Evolutionary conservation across 1,284 basidiomycete species (phyloP), one percentile per base, ranked within the genome.

Genomic region (Kalmanozyma brasiliensis): DNA sequence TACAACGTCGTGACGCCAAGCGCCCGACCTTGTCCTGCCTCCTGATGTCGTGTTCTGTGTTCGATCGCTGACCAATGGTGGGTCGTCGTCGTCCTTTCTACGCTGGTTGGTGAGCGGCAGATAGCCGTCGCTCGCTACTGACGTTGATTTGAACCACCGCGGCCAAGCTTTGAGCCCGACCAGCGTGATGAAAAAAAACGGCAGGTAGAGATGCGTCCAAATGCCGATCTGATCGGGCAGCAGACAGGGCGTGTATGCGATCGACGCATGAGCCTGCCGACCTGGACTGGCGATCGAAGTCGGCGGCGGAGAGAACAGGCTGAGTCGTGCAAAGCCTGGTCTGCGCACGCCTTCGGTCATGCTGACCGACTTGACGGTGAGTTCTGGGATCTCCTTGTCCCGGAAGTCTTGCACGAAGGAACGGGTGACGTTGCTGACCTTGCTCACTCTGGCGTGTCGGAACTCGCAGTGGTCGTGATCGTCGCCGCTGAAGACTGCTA

Each of bases 381-480:
- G 49, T 45, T 79, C 77, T 1, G 69, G 73, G 2, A 68, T 46
- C 34, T 73, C 57, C 17, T 49, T 42, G 1, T 38, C 14, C 4
- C 34, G 26, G 35, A 76, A 76, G 6, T 64, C 71, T 19, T 57
- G 40, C 0, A 62, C 71, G 1, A 22, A 19, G 2, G 33, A 0
- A 1, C 19, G 8, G 1, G 42, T 23, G 2, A 40, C 23, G 13
- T 22, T 41, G 32, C 20, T 52, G 26, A 29, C 11, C 26, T 11
- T 29, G 10, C 8, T 16, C 16, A 17, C 16, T 36, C 60, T 38
- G n/a, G 42, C n/a, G 48, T 79, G 77, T 3, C 71, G 49, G 23
- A 60, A 52, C 33, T 79, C 75, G 53, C 77, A 79, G 38, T 79
- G 76, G 37, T 79, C 75, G 49, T 79, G 77, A 40, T 79, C 75